Base-by-base conservation (phyloP, 352 stramenopile genomes). In the Saprolegnia parasitica region DNA sequence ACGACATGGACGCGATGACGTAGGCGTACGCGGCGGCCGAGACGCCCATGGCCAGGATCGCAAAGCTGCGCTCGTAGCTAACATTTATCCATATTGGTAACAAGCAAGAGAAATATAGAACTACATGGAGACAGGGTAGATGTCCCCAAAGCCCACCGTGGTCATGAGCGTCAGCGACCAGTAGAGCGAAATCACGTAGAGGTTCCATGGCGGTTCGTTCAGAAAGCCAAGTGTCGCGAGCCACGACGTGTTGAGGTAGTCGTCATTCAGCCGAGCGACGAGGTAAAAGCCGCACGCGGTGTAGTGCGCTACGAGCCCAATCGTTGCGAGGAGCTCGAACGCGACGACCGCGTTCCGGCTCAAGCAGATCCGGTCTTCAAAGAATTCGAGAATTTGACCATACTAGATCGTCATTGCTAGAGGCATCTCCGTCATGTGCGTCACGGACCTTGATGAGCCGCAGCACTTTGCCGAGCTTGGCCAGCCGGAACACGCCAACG, bases 161-260 rank as follows among this genome's bases (percentile, higher is more conserved):
- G 82, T 90, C 79, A 88, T 89, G 42, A 81, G 88, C 21, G 81
- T 89, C 61, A 89, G 86, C 5, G 79, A 72, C 82, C 81, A 90
- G 67, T 90, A 90, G 5, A 89, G 65, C 23, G 78, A 80, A 10
- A 77, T 71, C 18, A 89, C 71, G 77, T 89, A 89, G 29, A 82
- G 71, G 49, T 78, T 70, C n/a, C 29, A 26, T 6, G 70, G 3
- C 9, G 74, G 47, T 0, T 63, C 67, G 15, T 71, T 45, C 10
- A 39, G 29, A 18, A 72, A 52, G 15, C 56, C 71, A 35, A 73
- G n/a, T 40, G 24, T 35, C 3, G 52, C 52, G 13, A 60, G 24
- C 52, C 52, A 60, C 16, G 52, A 60, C 8, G 52, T 26, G 35
- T 64, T 42, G 24, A 67, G 20, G 23, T 55, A 72, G 9, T 54